These are phyloP conservation scores for Lobosporangium transversale DNA, from an alignment of 192 early-diverging fungal genomes.

Conservation along the genomic window DNA sequence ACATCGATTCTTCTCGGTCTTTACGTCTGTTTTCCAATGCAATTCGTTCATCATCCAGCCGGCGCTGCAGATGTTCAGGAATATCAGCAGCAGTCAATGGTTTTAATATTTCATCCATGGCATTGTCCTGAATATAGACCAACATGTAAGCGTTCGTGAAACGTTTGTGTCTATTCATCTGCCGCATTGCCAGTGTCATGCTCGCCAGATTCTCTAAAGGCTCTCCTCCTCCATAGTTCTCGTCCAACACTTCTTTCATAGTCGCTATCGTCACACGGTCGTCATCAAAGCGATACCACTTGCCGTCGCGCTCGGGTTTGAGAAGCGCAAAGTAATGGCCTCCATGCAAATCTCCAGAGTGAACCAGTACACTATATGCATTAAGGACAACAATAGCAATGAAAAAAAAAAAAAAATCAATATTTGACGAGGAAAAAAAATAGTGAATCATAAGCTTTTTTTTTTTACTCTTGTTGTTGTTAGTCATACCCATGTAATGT, in stretches of 20 bases:
- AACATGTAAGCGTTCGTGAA: slow-evolving; percentile 99
- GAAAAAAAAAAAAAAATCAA: not conserved
- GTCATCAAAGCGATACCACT: slow-evolving; percentile 96
- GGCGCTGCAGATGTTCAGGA: slow-evolving; percentile 80
- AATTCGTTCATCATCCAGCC: slow-evolving; percentile 70
- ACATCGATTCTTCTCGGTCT: slow-evolving; percentile 76
- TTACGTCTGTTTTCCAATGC: slow-evolving; percentile 66
- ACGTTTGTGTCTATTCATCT: slow-evolving; percentile 67
- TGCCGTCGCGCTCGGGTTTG: slow-evolving; percentile 78
- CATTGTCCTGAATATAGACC: slow-evolving; percentile 90
- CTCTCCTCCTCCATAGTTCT: slow-evolving; percentile 91
- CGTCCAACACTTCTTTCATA: slow-evolving; percentile 87
- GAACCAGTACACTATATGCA: slow-evolving; percentile 85
- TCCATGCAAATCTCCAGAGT: slow-evolving; percentile 91
- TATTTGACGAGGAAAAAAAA: not conserved
- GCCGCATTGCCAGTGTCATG: slow-evolving; percentile 57
- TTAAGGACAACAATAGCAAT: not conserved
- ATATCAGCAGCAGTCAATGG: slow-evolving; percentile 75
- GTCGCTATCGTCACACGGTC: slow-evolving; percentile 88
- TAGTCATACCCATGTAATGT: slow-evolving; percentile 79
- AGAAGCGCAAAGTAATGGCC: slow-evolving; percentile 96
- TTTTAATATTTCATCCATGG: slow-evolving; percentile 76
- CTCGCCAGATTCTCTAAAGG: slow-evolving; percentile 39
- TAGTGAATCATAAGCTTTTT: not conserved
- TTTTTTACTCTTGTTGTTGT: not conserved